These are phyloP conservation scores for Crotalaria pallida DNA, from an alignment of 306 rosid genomes.

Conservation along the genomic window DNA sequence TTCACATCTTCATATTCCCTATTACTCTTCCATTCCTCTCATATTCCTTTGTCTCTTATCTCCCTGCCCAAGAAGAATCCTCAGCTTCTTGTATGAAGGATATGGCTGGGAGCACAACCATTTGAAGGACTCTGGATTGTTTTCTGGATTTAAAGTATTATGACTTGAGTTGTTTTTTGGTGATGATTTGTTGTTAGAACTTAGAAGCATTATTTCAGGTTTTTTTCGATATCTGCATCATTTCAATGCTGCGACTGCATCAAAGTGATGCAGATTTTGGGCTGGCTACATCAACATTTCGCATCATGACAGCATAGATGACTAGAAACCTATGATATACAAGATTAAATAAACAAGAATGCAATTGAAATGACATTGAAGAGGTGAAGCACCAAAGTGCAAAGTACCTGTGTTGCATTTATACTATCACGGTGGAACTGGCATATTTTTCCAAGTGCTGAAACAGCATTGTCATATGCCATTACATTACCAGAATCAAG, in stretches of 20 bases:
- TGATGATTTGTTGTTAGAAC: too few relatives aligned
- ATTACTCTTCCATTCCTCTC: too few relatives aligned
- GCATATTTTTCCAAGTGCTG: constrained; percentile 91
- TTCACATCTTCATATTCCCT: too few relatives aligned
- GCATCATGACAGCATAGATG: not conserved
- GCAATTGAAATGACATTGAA: not conserved
- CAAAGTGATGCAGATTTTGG: not conserved
- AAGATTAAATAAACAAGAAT: constrained; percentile 2
- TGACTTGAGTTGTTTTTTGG: too few relatives aligned
- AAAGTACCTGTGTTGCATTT: constrained; percentile 80
- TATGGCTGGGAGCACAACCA: too few relatives aligned
- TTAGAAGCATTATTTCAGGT: too few relatives aligned
- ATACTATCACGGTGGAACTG: constrained; percentile 85
- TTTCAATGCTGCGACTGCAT: not conserved
- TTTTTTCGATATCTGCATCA: not conserved
- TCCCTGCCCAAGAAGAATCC: too few relatives aligned
- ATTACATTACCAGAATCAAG: constrained; percentile 63
- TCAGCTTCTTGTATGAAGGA: too few relatives aligned
- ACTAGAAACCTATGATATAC: not conserved
- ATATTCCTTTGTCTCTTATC: too few relatives aligned
- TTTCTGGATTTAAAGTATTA: too few relatives aligned
- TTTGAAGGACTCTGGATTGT: too few relatives aligned
- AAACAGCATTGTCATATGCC: constrained; percentile 98
- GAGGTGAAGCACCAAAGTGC: not conserved
- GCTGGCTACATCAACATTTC: not conserved